These are phyloP conservation scores for Lanmaoa pseudosensibilis DNA, from an alignment of 768 basidiomycete genomes.

Conservation along the genomic window DNA sequence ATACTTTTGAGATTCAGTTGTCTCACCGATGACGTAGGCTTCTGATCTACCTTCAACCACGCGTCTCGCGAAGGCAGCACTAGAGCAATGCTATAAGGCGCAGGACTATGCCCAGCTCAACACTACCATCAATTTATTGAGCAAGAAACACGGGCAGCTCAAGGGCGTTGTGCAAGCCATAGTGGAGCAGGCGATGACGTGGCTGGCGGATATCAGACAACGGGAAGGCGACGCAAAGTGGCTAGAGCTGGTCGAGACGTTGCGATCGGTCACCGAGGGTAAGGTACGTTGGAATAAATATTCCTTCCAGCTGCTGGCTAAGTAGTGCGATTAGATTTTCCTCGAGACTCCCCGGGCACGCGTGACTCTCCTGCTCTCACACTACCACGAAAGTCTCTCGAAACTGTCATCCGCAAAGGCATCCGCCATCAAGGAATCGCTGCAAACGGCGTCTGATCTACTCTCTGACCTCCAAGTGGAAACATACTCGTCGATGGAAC, in stretches of 20 bases:
- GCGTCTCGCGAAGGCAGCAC: constrained; percentile 72
- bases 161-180: constrained; percentile 89
- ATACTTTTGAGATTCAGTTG: background rate
- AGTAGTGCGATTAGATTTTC: constrained; percentile 66
- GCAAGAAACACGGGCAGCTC: constrained; percentile 97
- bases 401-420: constrained; percentile 43
- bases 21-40: constrained; percentile 52
- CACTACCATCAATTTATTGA: constrained; percentile 61
- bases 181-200: constrained; percentile 82
- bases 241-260: constrained; percentile 85
- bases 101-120: constrained; percentile 72
- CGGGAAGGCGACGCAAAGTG: constrained; percentile 70
- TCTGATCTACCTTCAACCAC: constrained; percentile 93
- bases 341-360: constrained; percentile 95
- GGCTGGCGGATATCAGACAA: constrained; percentile 75
- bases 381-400: constrained; percentile 76
- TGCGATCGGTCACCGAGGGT: constrained; percentile 92
- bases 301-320: background rate
- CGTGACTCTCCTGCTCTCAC: constrained; percentile 83
- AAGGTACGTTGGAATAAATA: constrained; percentile 59
- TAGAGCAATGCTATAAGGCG: constrained; percentile 70
- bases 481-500: constrained; percentile 98
- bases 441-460: constrained; percentile 87
- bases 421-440: constrained; percentile 54
- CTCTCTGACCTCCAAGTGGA: constrained; percentile 96